Percentiles rank a stretch among this genome's conserved stretches.
Evolutionary conservation across 257 asterid species (phyloP).

Genomic region (Solanum pennellii): DNA sequence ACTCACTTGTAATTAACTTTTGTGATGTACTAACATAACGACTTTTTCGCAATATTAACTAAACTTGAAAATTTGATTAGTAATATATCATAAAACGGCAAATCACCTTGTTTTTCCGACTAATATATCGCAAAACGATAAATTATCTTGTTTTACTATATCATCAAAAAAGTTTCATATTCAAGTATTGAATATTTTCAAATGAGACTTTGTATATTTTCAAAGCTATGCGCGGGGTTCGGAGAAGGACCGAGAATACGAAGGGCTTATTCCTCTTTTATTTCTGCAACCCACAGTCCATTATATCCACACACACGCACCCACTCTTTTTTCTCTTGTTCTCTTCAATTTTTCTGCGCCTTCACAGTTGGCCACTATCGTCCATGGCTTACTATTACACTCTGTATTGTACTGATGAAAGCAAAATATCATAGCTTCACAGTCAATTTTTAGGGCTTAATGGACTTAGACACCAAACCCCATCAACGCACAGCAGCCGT

Average conservation of each 20-base stretch:
- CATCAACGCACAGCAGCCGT: slow-evolving; percentile 24
- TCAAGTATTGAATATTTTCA: no score
- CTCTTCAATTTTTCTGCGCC: background rate
- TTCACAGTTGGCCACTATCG: background rate
- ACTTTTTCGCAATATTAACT: background rate
- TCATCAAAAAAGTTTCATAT: no score
- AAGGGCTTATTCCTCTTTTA: background rate
- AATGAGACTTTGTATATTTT: background rate
- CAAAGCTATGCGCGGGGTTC: background rate
- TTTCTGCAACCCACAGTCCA: background rate
- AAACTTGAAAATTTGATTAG: background rate
- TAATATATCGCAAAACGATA: background rate
- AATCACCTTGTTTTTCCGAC: no score
- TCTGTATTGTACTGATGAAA: background rate
- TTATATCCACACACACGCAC: background rate
- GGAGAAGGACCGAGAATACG: background rate
- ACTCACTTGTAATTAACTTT: background rate
- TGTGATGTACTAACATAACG: background rate
- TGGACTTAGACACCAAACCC: slow-evolving; percentile 49
- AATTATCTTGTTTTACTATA: accelerated
- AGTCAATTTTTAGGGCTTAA: background rate
- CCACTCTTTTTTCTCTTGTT: background rate
- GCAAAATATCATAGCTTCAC: background rate
- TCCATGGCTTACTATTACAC: background rate
- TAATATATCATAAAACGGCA: background rate